These are phyloP conservation scores for Penicillium lividum DNA, from an alignment of 495 filamentous ascomycete genomes.

Conservation along the genomic window DNA sequence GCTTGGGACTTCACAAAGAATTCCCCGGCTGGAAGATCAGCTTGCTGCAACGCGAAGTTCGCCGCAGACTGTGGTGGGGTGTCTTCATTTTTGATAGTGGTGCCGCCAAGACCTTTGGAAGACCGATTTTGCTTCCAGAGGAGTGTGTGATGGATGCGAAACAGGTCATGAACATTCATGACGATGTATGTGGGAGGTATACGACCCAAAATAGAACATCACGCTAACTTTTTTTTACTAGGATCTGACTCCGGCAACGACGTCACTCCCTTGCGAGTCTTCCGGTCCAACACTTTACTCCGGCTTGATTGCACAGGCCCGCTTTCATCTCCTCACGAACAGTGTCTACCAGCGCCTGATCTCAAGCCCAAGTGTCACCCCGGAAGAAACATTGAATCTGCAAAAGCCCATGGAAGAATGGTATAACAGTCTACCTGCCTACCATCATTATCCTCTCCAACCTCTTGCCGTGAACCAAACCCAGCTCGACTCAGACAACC, in stretches of 20 bases:
- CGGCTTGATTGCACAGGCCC: conserved; percentile 48
- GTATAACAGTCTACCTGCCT: conserved; percentile 45
- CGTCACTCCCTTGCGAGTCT: conserved; percentile 43
- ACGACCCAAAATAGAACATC: background rate
- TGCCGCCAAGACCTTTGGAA: conserved; percentile 49
- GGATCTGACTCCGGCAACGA: conserved; percentile 45
- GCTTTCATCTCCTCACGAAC: conserved; percentile 52
- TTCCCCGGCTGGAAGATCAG: conserved; percentile 56
- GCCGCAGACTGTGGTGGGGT: conserved; percentile 49
- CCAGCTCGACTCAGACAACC: conserved; percentile 35
- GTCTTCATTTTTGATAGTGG: conserved; percentile 52
- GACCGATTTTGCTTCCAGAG: conserved; percentile 49
- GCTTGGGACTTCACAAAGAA: conserved; percentile 56
- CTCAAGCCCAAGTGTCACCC: conserved; percentile 48
- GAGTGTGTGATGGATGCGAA: conserved; percentile 50
- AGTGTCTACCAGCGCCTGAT: conserved; percentile 53
- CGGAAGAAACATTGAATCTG: conserved; percentile 48
- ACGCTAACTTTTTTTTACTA: conserved; percentile 11
- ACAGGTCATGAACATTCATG: conserved; percentile 51
- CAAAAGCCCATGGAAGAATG: conserved; percentile 51
- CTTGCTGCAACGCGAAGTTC: conserved; percentile 50
- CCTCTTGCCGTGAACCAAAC: conserved; percentile 23
- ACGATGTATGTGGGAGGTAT: conserved; percentile 30
- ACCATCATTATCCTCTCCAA: conserved; percentile 40
- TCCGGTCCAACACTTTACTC: conserved; percentile 51